Percentiles rank a stretch among this genome's conserved stretches.
Evolutionary conservation across 306 rosid genomes (phyloP).

Genomic region (Amphicarpaea edgeworthii): DNA sequence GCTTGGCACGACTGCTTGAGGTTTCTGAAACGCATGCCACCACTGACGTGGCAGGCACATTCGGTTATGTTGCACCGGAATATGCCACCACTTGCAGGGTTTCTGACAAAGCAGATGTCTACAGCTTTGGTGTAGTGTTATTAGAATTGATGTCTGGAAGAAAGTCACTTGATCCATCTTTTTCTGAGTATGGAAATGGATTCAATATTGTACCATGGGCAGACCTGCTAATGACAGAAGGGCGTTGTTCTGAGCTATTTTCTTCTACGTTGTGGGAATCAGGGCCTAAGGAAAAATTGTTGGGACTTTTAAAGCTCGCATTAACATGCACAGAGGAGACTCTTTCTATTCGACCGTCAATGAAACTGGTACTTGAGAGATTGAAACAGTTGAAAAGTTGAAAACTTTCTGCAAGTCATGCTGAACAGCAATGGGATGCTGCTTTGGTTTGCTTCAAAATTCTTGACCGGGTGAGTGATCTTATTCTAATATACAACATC

Average conservation of each 20-base stretch:
- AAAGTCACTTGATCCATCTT: slow-evolving; percentile 75
- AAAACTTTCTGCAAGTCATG: slow-evolving; percentile 33
- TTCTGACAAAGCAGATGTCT: slow-evolving; percentile 75
- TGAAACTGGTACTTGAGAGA: slow-evolving; percentile 63
- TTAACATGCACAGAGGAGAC: slow-evolving; percentile 58
- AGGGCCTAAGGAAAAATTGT: slow-evolving; percentile 56
- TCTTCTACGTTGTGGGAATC: slow-evolving; percentile 59
- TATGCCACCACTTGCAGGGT: slow-evolving; percentile 79
- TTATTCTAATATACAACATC: neutral
- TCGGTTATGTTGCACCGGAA: slow-evolving; percentile 84
- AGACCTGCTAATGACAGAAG: slow-evolving; percentile 54
- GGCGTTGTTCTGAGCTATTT: slow-evolving; percentile 58
- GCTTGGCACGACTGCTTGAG: slow-evolving; percentile 74
- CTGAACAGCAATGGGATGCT: slow-evolving; percentile 24
- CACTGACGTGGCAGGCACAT: slow-evolving; percentile 78
- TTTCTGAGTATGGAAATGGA: slow-evolving; percentile 70
- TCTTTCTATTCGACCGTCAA: slow-evolving; percentile 59
- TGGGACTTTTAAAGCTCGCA: slow-evolving; percentile 57
- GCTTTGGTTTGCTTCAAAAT: slow-evolving; percentile 30
- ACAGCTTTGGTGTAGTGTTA: slow-evolving; percentile 77
- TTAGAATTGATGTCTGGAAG: slow-evolving; percentile 72
- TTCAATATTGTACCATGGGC: slow-evolving; percentile 83
- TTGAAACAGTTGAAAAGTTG: slow-evolving; percentile 55
- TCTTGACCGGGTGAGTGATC: slow-evolving; percentile 42
- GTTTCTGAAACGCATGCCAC: slow-evolving; percentile 82